Conservation (phyloP, 2,329 filamentous ascomycete genomes). For the Pseudogymnoascus sp. region DNA sequence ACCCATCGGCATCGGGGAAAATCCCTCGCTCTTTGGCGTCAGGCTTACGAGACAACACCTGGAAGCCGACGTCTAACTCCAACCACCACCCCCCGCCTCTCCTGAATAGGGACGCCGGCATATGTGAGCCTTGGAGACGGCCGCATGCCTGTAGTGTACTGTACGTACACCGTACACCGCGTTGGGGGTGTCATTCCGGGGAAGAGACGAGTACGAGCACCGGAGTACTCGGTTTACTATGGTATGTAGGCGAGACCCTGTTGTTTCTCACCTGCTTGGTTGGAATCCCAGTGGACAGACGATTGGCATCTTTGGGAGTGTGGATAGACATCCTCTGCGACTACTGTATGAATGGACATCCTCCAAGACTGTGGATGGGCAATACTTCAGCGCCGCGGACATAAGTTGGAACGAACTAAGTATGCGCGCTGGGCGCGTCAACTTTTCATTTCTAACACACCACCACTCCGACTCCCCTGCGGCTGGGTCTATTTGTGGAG, state of each 20-base stretch:
- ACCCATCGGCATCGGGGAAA: slow-evolving; percentile 6
- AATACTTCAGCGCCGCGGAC: neutral
- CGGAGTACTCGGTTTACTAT: neutral
- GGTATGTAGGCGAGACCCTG: neutral
- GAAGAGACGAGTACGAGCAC: slow-evolving; percentile 1
- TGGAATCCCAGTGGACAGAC: neutral
- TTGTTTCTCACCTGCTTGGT: neutral
- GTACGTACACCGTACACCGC: neutral
- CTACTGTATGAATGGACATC: neutral
- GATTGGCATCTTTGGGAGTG: neutral
- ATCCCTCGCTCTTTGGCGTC: neutral
- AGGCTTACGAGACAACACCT: neutral
- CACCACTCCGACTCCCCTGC: neutral
- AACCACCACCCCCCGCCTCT: neutral
- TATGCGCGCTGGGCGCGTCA: neutral
- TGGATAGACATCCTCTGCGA: neutral
- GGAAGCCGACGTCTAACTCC: neutral
- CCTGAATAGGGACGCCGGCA: neutral
- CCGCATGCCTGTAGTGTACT: neutral
- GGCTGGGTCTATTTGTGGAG: slow-evolving; percentile 6
- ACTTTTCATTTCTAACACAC: neutral
- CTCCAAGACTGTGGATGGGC: neutral
- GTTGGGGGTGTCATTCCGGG: neutral
- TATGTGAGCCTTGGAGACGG: neutral
- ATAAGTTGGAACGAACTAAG: neutral